Conservation (phyloP, 2,329 filamentous ascomycete genomes). For the Amylocarpus encephaloides region DNA sequence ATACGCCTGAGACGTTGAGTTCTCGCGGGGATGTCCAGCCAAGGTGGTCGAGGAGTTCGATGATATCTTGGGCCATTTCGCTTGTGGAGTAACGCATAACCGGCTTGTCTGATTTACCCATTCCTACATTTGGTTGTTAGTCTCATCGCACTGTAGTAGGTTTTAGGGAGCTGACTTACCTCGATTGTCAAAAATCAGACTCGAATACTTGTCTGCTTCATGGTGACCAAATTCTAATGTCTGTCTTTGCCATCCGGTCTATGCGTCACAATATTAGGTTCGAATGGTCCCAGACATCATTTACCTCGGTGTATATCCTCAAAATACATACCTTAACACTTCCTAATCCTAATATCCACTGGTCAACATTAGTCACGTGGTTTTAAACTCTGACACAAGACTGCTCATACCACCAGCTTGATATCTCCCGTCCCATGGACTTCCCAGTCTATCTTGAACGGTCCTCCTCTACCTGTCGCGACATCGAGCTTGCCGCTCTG, state of each 20-base stretch:
- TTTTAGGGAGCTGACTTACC: slow-evolving; percentile 32
- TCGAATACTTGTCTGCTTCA: slow-evolving; percentile 59
- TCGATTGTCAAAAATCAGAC: slow-evolving; percentile 75
- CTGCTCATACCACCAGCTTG: slow-evolving; percentile 56
- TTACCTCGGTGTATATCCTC: no score
- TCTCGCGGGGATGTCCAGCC: slow-evolving; percentile 57
- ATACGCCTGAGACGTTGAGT: slow-evolving; percentile 68
- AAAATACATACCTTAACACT: slow-evolving; percentile 49
- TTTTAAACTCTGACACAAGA: not conserved
- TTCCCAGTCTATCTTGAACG: slow-evolving; percentile 71
- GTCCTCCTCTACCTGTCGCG: slow-evolving; percentile 65
- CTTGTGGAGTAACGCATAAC: slow-evolving; percentile 71
- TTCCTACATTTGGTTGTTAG: slow-evolving; percentile 36
- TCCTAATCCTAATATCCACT: slow-evolving; percentile 80
- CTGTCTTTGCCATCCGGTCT: slow-evolving; percentile 73
- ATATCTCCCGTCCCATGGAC: slow-evolving; percentile 68
- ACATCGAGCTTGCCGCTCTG: slow-evolving; percentile 55
- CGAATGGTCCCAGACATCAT: no score
- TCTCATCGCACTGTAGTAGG: not conserved
- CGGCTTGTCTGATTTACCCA: slow-evolving; percentile 75
- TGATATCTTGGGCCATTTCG: slow-evolving; percentile 73
- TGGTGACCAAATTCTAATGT: slow-evolving; percentile 76
- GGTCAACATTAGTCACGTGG: slow-evolving; percentile 16
- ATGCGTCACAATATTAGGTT: not conserved
- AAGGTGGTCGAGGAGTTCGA: slow-evolving; percentile 64